phyloP scores from a whole-genome alignment of 2,329 filamentous ascomycete genomes.

The Claviceps capensis region DNA sequence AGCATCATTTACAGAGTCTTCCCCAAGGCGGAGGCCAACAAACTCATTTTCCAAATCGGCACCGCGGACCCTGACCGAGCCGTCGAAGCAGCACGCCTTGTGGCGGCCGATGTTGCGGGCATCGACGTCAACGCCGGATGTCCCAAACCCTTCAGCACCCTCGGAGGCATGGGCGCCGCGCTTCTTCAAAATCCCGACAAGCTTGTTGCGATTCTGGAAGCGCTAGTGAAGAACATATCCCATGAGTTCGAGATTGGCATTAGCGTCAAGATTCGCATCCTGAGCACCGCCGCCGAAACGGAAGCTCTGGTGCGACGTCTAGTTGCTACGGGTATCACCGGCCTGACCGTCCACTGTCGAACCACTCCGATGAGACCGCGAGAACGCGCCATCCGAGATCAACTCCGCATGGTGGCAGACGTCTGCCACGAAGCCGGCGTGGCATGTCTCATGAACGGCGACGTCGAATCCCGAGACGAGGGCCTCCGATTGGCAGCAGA shows the following conservation, averaged over 20 bases:
- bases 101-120: conserved; percentile 77
- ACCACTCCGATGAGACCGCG: conserved; percentile 91
- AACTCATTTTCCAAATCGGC: conserved; percentile 83
- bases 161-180: conserved; percentile 89
- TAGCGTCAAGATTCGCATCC: conserved; percentile 88
- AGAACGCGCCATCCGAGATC: conserved; percentile 73
- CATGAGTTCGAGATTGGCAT: conserved; percentile 77
- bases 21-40: conserved; percentile 58
- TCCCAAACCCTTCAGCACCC: conserved; percentile 90
- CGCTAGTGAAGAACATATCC: conserved; percentile 66
- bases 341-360: conserved; percentile 85
- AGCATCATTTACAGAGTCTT: conserved; percentile 77
- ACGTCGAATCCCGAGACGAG: conserved; percentile 64
- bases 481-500: conserved; percentile 58
- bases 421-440: conserved; percentile 77
- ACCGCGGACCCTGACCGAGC: conserved; percentile 72
- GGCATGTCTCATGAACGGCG: conserved; percentile 90
- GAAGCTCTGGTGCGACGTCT: conserved; percentile 64
- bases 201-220: conserved; percentile 69
- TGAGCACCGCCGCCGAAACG: conserved; percentile 65
- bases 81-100: conserved; percentile 68
- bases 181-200: conserved; percentile 74
- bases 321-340: conserved; percentile 78
- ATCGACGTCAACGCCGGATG: conserved; percentile 98
- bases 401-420: conserved; percentile 69